These are phyloP conservation scores for Ogataea nitratoaversa DNA, from an alignment of 805 yeast genomes.

Conservation along the genomic window DNA sequence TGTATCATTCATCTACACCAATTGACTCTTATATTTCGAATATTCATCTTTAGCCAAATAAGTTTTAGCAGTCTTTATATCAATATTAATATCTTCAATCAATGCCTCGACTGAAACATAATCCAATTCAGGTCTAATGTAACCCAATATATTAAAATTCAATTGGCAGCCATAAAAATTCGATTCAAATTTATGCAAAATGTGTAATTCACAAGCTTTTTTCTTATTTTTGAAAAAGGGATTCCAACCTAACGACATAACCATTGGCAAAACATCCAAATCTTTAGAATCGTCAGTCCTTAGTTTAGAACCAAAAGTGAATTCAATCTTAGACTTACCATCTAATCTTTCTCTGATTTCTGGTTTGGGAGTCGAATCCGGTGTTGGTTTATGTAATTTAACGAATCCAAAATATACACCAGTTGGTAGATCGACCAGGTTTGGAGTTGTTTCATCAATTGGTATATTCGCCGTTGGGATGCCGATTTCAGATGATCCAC, in stretches of 20 bases:
- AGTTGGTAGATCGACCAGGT: constrained; percentile 43
- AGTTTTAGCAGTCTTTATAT: constrained; percentile 62
- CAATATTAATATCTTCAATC: constrained; percentile 77
- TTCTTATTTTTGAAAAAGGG: constrained; percentile 80
- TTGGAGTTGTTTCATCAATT: constrained; percentile 42
- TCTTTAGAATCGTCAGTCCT: constrained; percentile 32
- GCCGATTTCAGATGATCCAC: constrained; percentile 92
- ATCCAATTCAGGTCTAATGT: constrained; percentile 84
- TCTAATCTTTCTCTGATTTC: constrained; percentile 28
- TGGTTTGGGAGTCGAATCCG: constrained; percentile 30
- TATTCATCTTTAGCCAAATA: constrained; percentile 44
- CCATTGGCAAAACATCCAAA: constrained; percentile 69
- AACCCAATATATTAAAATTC: constrained; percentile 72
- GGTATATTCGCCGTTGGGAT: constrained; percentile 94
- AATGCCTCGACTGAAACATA: constrained; percentile 80
- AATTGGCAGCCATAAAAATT: constrained; percentile 82
- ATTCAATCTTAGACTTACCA: constrained; percentile 40
- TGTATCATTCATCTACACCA: constrained; percentile 2
- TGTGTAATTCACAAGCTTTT: constrained; percentile 84
- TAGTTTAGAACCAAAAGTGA: constrained; percentile 59
- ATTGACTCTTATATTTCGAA: constrained; percentile 23
- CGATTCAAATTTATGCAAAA: constrained; percentile 63
- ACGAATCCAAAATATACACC: constrained; percentile 90
- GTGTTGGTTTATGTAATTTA: constrained; percentile 10
- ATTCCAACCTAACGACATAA: constrained; percentile 94